These are phyloP conservation scores for Plantago lanceolata DNA, from an alignment of 305 asterid genomes.

Conservation along the genomic window DNA sequence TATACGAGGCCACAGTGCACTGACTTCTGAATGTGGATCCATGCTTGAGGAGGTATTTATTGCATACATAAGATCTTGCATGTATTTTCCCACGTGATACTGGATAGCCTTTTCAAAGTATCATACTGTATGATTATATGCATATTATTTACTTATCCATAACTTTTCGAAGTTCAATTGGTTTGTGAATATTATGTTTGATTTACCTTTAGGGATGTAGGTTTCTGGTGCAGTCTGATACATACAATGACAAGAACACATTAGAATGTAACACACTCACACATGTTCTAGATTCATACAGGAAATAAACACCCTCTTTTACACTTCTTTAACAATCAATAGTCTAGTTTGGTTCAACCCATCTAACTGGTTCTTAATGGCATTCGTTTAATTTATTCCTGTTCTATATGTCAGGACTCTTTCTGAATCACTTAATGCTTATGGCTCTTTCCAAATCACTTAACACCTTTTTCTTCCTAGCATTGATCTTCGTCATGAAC, in stretches of 20 bases:
- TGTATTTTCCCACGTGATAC: not conserved
- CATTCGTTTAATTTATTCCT: too few relatives aligned
- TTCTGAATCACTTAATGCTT: too few relatives aligned
- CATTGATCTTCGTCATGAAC: too few relatives aligned
- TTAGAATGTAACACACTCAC: not conserved
- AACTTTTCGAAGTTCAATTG: not conserved
- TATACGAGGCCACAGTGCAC: constrained; percentile 78
- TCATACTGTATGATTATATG: not conserved
- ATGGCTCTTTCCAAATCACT: too few relatives aligned
- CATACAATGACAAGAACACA: constrained; percentile 1
- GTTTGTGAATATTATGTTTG: not conserved
- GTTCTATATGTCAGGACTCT: too few relatives aligned
- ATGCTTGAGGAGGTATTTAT: constrained; percentile 93
- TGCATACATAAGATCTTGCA: constrained; percentile 23
- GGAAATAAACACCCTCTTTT: too few relatives aligned
- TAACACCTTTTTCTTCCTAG: too few relatives aligned
- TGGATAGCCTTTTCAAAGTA: not conserved
- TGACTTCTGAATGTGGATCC: constrained; percentile 98
- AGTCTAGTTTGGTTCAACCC: too few relatives aligned
- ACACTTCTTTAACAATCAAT: too few relatives aligned
- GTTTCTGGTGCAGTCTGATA: constrained; percentile 3
- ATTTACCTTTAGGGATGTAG: not conserved
- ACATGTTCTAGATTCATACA: not conserved
- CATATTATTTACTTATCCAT: not conserved
- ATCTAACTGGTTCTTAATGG: too few relatives aligned